A percentile compares a stretch with the other conserved stretches of the same genome.
phyloP scores from a whole-genome alignment of 768 basidiomycete species.

The Paxillus rubicundulus region DNA sequence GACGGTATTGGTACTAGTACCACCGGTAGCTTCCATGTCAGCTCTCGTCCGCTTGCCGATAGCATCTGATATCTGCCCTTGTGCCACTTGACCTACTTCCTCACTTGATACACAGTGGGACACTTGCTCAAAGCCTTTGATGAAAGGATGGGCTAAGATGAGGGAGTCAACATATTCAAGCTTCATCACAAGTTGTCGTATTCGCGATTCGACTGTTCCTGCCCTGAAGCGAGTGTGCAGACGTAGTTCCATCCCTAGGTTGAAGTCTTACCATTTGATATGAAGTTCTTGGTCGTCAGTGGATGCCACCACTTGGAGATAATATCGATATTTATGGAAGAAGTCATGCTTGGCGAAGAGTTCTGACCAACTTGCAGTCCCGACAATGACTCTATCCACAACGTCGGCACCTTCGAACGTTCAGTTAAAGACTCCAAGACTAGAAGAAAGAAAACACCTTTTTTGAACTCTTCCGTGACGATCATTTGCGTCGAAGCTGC shows the following conservation, averaged over 20 bases:
- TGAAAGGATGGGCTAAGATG: conserved; percentile 89
- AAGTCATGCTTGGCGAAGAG: conserved; percentile 96
- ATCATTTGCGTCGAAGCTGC: conserved; percentile 94
- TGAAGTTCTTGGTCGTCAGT: conserved; percentile 82
- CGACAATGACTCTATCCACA: conserved; percentile 87
- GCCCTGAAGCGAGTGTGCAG: conserved; percentile 45
- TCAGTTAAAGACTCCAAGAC: conserved; percentile 11
- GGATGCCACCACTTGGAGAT: conserved; percentile 92
- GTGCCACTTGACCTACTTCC: conserved; percentile 84
- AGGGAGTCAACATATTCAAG: conserved; percentile 94
- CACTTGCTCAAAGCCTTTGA: conserved; percentile 89
- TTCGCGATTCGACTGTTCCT: conserved; percentile 97
- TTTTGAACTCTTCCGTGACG: conserved; percentile 93
- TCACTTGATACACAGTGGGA: conserved; percentile 81
- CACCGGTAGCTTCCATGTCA: conserved; percentile 75
- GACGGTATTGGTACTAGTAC: conserved; percentile 70
- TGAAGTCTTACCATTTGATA: conserved; percentile 77
- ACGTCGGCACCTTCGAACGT: conserved; percentile 76
- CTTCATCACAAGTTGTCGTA: conserved; percentile 97
- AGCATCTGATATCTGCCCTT: conserved; percentile 78
- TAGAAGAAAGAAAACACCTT: conserved; percentile 47
- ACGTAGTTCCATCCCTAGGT: not conserved
- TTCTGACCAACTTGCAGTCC: conserved; percentile 83
- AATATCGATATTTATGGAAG: conserved; percentile 95
- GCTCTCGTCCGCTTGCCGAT: conserved; percentile 72